Evolutionary conservation across 805 yeast species (phyloP).

Genomic region (Candida andamanensis): DNA sequence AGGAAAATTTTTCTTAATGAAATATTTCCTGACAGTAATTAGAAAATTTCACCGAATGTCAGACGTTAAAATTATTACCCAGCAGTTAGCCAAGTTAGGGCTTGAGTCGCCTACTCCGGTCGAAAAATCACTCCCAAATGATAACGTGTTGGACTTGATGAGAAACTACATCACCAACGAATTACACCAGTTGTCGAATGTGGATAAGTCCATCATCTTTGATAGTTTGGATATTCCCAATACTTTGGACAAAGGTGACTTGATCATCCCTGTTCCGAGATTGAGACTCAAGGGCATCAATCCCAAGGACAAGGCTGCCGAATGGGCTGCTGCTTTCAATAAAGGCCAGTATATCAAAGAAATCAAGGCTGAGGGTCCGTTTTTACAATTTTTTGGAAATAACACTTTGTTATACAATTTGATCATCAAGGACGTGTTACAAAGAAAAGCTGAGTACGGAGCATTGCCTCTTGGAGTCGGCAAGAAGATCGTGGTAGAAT

Average conservation of each 20-base stretch:
- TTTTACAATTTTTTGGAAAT: slow-evolving; percentile 82
- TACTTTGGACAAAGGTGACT: slow-evolving; percentile 86
- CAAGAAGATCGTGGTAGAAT: slow-evolving; percentile 77
- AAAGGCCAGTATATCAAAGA: slow-evolving; percentile 61
- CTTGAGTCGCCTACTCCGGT: slow-evolving; percentile 38
- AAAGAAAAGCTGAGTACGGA: slow-evolving; percentile 63
- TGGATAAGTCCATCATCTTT: slow-evolving; percentile 62
- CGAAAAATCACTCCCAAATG: slow-evolving; percentile 66
- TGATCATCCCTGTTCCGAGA: slow-evolving; percentile 89
- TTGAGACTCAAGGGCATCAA: slow-evolving; percentile 74
- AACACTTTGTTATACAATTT: slow-evolving; percentile 60
- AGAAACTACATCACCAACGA: slow-evolving; percentile 86
- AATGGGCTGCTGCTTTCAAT: slow-evolving; percentile 78
- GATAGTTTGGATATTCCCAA: slow-evolving; percentile 86
- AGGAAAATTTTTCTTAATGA: slow-evolving; percentile 11
- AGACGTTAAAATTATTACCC: slow-evolving; percentile 25
- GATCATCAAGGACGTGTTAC: slow-evolving; percentile 66
- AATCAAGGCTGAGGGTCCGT: slow-evolving; percentile 83
- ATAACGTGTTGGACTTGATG: slow-evolving; percentile 79
- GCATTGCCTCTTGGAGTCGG: slow-evolving; percentile 67
- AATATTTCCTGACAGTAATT: slow-evolving; percentile 9
- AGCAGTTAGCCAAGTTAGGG: slow-evolving; percentile 32
- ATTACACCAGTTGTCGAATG: slow-evolving; percentile 67
- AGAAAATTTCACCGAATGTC: slow-evolving; percentile 8
- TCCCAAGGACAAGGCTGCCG: slow-evolving; percentile 62